Conservation (phyloP, 192 early-diverging fungal genomes). For the Geranomyces michiganensis region DNA sequence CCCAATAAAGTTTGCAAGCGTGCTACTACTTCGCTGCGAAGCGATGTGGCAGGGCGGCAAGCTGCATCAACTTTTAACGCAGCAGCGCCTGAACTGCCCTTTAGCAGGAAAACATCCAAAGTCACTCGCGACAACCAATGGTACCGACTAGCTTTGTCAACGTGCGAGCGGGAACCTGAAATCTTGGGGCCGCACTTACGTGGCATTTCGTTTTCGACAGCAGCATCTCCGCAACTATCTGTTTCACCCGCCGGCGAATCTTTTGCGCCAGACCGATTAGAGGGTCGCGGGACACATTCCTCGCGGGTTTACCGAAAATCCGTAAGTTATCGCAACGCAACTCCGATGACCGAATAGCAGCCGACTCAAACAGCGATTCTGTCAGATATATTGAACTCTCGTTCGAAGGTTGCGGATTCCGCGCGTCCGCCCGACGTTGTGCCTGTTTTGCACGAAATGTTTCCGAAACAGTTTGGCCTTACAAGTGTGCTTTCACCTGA, state of each 20-base stretch:
- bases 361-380: too few relatives aligned
- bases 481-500: background rate
- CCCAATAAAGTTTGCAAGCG: too few relatives aligned
- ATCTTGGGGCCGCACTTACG: too few relatives aligned
- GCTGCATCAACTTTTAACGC: too few relatives aligned
- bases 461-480: conserved; percentile 17
- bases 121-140: too few relatives aligned
- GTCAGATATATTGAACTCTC: background rate
- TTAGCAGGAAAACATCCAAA: too few relatives aligned
- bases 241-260: conserved; percentile 33
- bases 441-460: background rate
- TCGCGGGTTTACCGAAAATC: conserved; percentile 37
- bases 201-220: background rate
- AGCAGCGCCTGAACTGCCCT: too few relatives aligned
- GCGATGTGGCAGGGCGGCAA: too few relatives aligned
- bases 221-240: conserved; percentile 4
- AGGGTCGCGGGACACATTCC: conserved; percentile 10
- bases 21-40: too few relatives aligned
- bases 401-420: background rate
- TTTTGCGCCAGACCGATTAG: conserved; percentile 39
- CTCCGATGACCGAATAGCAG: too few relatives aligned
- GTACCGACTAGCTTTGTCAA: too few relatives aligned
- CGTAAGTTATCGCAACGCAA: conserved; percentile 16
- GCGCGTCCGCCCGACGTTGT: background rate
- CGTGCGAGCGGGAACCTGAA: too few relatives aligned